Evolutionary conservation across 805 yeast genomes (phyloP).

Genomic region (Sugiyamaella marilandica): DNA sequence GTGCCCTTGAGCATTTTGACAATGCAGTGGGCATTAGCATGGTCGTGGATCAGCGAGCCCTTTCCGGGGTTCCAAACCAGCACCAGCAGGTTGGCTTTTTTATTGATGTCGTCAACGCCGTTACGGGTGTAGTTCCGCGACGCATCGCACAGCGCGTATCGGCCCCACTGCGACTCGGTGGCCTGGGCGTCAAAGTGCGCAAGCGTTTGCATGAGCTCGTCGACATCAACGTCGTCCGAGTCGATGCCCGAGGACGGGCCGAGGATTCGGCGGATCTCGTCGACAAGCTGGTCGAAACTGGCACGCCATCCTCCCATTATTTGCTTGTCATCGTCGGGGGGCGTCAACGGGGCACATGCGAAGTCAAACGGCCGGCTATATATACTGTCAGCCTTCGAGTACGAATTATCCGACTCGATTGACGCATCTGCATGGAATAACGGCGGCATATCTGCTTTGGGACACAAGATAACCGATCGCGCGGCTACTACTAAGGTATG

Average conservation of each 20-base stretch:
- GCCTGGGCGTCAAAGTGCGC: conserved; percentile 39
- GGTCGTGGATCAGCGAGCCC: conserved; percentile 66
- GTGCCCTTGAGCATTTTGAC: conserved; percentile 63
- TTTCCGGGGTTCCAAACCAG: conserved; percentile 69
- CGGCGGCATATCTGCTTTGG: neutral
- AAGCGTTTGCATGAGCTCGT: conserved; percentile 43
- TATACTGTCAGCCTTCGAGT: too few relatives aligned
- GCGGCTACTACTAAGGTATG: neutral
- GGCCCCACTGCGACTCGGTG: conserved; percentile 50
- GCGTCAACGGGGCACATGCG: neutral
- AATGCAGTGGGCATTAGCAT: conserved; percentile 71
- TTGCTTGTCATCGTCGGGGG: conserved; percentile 1
- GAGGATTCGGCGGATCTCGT: conserved; percentile 32
- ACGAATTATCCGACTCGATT: neutral
- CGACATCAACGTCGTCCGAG: conserved; percentile 51
- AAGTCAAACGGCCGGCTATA: neutral
- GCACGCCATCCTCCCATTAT: neutral
- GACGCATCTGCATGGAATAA: neutral
- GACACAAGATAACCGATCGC: conserved; percentile 1
- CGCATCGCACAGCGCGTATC: conserved; percentile 51
- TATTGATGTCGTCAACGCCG: conserved; percentile 70
- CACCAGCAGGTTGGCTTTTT: conserved; percentile 61
- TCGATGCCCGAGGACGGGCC: conserved; percentile 37
- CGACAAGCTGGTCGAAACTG: conserved; percentile 29
- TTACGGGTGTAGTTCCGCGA: conserved; percentile 53